Conservation (phyloP, 2,329 filamentous ascomycete species). For the Penicillium crustosum region DNA sequence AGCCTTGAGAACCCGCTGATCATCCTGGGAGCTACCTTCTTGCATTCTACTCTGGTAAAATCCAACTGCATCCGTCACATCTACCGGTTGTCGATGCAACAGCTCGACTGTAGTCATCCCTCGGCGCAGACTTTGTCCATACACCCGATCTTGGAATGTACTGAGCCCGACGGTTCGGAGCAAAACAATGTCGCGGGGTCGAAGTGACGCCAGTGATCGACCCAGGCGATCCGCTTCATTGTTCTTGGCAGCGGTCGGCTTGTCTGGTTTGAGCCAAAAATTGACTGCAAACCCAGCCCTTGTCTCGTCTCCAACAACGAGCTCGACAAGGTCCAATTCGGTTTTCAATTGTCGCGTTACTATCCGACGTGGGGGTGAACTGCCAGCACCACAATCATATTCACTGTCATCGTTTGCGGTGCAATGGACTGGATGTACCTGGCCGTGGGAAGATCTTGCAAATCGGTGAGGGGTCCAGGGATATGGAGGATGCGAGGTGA, state of each 20-base stretch:
- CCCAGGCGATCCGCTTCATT: constrained; percentile 37
- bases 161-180: constrained; percentile 76
- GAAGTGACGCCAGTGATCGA: constrained; percentile 50
- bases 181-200: constrained; percentile 73
- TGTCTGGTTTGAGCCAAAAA: constrained; percentile 68
- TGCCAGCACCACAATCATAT: constrained; percentile 76
- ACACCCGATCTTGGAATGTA: constrained; percentile 73
- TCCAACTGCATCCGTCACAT: constrained; percentile 55
- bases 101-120: constrained; percentile 69
- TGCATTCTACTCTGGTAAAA: constrained; percentile 57
- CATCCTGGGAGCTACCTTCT: constrained; percentile 28
- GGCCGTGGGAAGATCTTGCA: constrained; percentile 70
- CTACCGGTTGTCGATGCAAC: constrained; percentile 58
- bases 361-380: constrained; percentile 67
- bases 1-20: constrained; percentile 63
- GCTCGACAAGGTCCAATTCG: constrained; percentile 67
- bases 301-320: constrained; percentile 83
- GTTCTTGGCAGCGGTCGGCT: constrained; percentile 18
- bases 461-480: constrained; percentile 56
- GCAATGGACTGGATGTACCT: constrained; percentile 63
- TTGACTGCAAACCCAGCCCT: constrained; percentile 75
- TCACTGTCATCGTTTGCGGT: constrained; percentile 79
- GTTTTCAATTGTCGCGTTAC: constrained; percentile 57
- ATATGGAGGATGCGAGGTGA: constrained; percentile 30
- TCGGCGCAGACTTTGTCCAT: constrained; percentile 76